These are phyloP conservation scores for Circinella minor DNA, from an alignment of 371 early-diverging fungal species.

Conservation along the genomic window DNA sequence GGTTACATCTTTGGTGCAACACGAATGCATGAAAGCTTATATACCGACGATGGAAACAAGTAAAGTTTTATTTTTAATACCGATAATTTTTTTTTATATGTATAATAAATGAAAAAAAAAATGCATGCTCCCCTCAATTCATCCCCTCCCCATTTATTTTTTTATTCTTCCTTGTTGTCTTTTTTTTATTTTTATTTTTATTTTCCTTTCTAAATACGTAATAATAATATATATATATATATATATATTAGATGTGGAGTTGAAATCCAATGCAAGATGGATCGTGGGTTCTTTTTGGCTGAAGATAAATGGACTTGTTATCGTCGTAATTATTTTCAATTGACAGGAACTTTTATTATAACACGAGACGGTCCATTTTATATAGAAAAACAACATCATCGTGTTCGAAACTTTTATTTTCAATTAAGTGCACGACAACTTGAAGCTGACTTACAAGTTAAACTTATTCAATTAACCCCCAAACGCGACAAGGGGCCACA, in stretches of 20 bases:
- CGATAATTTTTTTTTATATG: too few species aligned
- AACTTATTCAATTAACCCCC: constrained; percentile 85
- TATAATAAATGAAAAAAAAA: too few species aligned
- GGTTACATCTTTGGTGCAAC: constrained; percentile 22
- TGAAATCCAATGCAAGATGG: constrained; percentile 56
- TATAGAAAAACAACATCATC: constrained; percentile 24
- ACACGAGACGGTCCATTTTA: constrained; percentile 20
- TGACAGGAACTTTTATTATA: constrained; percentile 43
- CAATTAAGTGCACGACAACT: constrained; percentile 52
- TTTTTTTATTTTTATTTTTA: not conserved
- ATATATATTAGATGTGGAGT: constrained; percentile 14
- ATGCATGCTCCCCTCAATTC: too few species aligned
- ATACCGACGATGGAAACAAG: constrained; percentile 2
- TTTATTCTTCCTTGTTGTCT: too few species aligned
- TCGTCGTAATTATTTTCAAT: constrained; percentile 89
- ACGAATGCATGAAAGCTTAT: constrained; percentile 11
- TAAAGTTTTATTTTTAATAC: not conserved
- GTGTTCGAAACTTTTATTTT: constrained; percentile 49
- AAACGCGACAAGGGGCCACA: constrained; percentile 92
- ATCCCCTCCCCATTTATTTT: too few species aligned
- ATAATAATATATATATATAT: constrained; percentile 2
- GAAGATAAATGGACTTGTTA: constrained; percentile 88
- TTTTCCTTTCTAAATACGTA: not conserved
- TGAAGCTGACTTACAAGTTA: constrained; percentile 61
- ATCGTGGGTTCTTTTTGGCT: constrained; percentile 73